Evolutionary conservation across 73 alveolate species (phyloP), one percentile per base, ranked within the genome.

Genomic region (Paramecium sexaurelia): DNA sequence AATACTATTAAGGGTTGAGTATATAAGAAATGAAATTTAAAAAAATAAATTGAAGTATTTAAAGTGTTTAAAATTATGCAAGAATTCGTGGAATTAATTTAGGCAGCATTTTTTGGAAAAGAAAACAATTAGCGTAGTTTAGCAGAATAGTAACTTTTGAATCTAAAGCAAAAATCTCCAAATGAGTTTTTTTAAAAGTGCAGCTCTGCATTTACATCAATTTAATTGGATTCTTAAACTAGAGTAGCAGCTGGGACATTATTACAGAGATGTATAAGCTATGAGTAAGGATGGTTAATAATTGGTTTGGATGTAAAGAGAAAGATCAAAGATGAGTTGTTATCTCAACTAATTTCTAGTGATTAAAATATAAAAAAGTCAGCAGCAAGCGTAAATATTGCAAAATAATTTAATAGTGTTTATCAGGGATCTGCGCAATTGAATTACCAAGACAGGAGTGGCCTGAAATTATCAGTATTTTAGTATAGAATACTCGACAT

Each of bases 381-480:
- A 1, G 90, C 90, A 41, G 90, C 90, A 78, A 78, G 55, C 55
- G 90, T 78, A 78, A 39, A 19, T 0, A 0, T 22, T 39, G 7
- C 19, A 17, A n/a, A 19, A 19, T 39, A 40, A 51, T n/a, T 17
- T 78, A 20, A n/a, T 78, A 78, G 90, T 78, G 90, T 32, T 36
- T 78, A 40, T 32, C 90, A 9, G 73, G 75, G 6, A 78, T 78
- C 5, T 78, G 90, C 41, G 68, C 90, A 37, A 78, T 78, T 1
- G 90, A 78, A 78, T 78, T 78, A 26, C 90, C 90, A 40, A 39
- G 90, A 78, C 8, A 43, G 22, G 90, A 78, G 47, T 78, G 90
- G 90, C 61, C 55, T 78, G 90, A 78, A 29, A 78, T 78, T 13
- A 33, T 78, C 11, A 32, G 61, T 40, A 8, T 33, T 9, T 45